phyloP scores from a whole-genome alignment of 108 stramenopile species.

The Phaeodactylum tricornutum region DNA sequence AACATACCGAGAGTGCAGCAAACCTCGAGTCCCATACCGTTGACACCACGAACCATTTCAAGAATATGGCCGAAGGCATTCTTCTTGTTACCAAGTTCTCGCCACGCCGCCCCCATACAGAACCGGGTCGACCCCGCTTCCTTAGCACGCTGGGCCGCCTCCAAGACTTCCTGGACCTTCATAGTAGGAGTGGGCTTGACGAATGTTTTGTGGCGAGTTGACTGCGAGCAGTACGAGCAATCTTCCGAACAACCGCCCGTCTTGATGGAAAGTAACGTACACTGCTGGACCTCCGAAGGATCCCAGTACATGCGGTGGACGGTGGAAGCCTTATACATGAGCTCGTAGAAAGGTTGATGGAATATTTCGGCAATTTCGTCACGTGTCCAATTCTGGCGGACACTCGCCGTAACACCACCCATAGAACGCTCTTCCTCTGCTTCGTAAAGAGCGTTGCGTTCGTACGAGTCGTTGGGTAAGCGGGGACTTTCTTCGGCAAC shows the following conservation, averaged over 20 bases:
- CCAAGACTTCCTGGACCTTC: slow-evolving; percentile 96
- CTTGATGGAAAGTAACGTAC: slow-evolving; percentile 94
- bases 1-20: slow-evolving; percentile 98
- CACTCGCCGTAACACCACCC: slow-evolving; percentile 57
- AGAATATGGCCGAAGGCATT: slow-evolving; percentile 95
- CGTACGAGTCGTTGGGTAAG: slow-evolving; percentile 63
- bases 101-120: slow-evolving; percentile 98
- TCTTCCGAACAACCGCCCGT: slow-evolving; percentile 98
- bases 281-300: slow-evolving; percentile 94
- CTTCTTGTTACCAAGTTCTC: slow-evolving; percentile 95
- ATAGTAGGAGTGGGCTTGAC: slow-evolving; percentile 97
- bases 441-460: slow-evolving; percentile 63
- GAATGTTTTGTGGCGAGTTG: slow-evolving; percentile 91
- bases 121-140: slow-evolving; percentile 95
- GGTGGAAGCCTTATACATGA: slow-evolving; percentile 89
- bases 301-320: slow-evolving; percentile 98
- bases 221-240: slow-evolving; percentile 95
- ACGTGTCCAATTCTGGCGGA: slow-evolving; percentile 90
- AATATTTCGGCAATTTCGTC: slow-evolving; percentile 88
- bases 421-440: slow-evolving; percentile 55
- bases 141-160: slow-evolving; percentile 89
- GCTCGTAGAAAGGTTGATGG: slow-evolving; percentile 88
- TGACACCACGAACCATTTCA: slow-evolving; percentile 91
- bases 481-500: slow-evolving; percentile 11
- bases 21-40: slow-evolving; percentile 90